phyloP scores from a whole-genome alignment of 1,139 yeast species.

The Magnusiomyces ingens region DNA sequence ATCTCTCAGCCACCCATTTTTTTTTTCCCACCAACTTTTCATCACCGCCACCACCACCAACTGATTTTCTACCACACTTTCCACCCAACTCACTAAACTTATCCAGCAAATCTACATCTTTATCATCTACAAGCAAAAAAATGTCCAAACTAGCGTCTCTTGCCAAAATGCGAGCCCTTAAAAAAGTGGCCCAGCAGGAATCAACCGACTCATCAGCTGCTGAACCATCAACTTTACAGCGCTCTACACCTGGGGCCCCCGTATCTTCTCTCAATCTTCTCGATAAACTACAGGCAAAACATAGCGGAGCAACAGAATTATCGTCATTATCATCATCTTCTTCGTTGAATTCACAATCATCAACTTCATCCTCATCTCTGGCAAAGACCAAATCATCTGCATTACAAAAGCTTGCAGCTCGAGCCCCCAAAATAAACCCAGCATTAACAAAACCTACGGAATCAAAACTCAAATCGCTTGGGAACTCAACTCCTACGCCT shows the following conservation, averaged over 20 bases:
- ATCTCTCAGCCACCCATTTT: background rate
- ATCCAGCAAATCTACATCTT: background rate
- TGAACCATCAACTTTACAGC: background rate
- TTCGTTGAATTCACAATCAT: background rate
- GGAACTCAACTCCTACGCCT: no score
- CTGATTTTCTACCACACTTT: background rate
- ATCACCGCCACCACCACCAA: background rate
- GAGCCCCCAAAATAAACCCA: background rate
- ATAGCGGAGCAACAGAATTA: background rate
- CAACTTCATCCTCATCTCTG: background rate
- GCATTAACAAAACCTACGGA: no score
- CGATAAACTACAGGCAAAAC: background rate
- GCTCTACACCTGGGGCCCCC: background rate
- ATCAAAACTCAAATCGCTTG: no score
- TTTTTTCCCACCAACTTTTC: background rate
- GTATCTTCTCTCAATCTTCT: background rate
- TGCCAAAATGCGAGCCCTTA: constrained; percentile 14
- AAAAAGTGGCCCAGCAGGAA: constrained; percentile 10
- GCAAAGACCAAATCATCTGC: background rate
- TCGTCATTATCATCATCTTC: background rate
- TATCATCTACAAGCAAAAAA: no score
- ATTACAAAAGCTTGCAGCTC: background rate
- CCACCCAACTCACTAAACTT: background rate
- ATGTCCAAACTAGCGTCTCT: constrained; percentile 16
- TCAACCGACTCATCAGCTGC: background rate